phyloP scores from a whole-genome alignment of 192 early-diverging fungal species.

The Backusella tuberculispora region DNA sequence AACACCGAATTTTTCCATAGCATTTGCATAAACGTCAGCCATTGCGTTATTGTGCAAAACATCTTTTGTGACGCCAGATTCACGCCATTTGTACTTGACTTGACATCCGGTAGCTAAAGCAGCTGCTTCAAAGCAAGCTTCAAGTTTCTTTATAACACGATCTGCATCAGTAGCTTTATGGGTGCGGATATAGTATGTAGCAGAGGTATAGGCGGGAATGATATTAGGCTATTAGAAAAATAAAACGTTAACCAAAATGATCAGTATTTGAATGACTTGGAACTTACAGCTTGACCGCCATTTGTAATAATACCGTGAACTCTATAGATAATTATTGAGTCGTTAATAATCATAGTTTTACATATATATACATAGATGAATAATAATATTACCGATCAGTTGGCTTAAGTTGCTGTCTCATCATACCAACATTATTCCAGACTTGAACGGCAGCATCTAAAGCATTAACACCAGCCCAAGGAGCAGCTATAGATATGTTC shows the following conservation, averaged over 20 bases:
- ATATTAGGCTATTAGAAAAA: conserved; percentile 48
- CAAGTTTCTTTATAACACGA: conserved; percentile 55
- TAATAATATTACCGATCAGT: conserved; percentile 46
- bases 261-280: background rate
- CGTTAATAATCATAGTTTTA: background rate
- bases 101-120: conserved; percentile 72
- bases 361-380: background rate
- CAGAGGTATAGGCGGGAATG: conserved; percentile 67
- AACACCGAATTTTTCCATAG: conserved; percentile 45
- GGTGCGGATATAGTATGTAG: conserved; percentile 63
- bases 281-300: conserved; percentile 62
- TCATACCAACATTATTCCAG: conserved; percentile 64
- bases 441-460: conserved; percentile 74
- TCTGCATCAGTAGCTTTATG: conserved; percentile 49
- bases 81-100: conserved; percentile 53
- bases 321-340: conserved; percentile 22
- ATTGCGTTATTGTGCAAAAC: conserved; percentile 52
- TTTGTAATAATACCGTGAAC: conserved; percentile 79
- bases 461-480: conserved; percentile 70
- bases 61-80: conserved; percentile 42
- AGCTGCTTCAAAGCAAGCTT: conserved; percentile 62
- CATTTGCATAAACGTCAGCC: conserved; percentile 33
- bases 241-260: background rate
- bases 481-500: conserved; percentile 10
- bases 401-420: conserved; percentile 74